These are phyloP conservation scores for Nematocida sp. DNA, from an alignment of 371 early-diverging fungal species.

Conservation along the genomic window DNA sequence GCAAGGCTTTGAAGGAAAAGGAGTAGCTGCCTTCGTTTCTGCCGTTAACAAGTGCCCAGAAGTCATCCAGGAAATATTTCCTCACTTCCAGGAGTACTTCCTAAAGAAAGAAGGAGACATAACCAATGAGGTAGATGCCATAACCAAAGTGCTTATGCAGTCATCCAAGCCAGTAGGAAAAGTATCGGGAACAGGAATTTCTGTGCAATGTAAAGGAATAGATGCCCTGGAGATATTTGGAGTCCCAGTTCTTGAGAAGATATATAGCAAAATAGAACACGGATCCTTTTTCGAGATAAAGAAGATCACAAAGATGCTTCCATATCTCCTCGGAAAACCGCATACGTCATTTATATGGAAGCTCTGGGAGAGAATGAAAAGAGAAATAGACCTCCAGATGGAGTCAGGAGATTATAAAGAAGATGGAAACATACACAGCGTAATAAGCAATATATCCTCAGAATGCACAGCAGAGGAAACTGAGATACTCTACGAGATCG, in stretches of 20 bases:
- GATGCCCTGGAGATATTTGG: conserved; percentile 44
- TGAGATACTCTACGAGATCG: conserved; percentile 31
- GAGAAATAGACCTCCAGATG: conserved; percentile 10
- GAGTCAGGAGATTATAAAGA: conserved; percentile 5
- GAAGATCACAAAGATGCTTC: conserved; percentile 35
- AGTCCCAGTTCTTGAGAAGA: conserved; percentile 14
- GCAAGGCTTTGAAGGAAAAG: conserved; percentile 43
- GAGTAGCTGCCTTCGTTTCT: conserved; percentile 44
- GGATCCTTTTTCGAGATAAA: conserved; percentile 18
- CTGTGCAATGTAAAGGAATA: background rate
- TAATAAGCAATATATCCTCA: background rate
- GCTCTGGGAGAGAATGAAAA: conserved; percentile 31
- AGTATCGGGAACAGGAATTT: background rate
- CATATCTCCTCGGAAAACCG: conserved; percentile 14
- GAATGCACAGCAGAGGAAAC: conserved; percentile 35
- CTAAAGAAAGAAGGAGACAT: conserved; percentile 25
- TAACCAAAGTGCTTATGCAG: conserved; percentile 15
- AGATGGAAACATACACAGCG: conserved; percentile 20
- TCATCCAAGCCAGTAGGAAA: background rate
- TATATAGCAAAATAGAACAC: conserved; percentile 2
- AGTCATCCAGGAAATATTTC: conserved; percentile 17
- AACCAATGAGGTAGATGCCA: conserved; percentile 37
- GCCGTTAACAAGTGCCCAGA: conserved; percentile 21
- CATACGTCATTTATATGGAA: conserved; percentile 33
- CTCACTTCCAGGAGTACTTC: conserved; percentile 21